These are phyloP conservation scores for Tillandsia fasciculata DNA, from an alignment of 176 grass and related monocot species.

Conservation along the genomic window DNA sequence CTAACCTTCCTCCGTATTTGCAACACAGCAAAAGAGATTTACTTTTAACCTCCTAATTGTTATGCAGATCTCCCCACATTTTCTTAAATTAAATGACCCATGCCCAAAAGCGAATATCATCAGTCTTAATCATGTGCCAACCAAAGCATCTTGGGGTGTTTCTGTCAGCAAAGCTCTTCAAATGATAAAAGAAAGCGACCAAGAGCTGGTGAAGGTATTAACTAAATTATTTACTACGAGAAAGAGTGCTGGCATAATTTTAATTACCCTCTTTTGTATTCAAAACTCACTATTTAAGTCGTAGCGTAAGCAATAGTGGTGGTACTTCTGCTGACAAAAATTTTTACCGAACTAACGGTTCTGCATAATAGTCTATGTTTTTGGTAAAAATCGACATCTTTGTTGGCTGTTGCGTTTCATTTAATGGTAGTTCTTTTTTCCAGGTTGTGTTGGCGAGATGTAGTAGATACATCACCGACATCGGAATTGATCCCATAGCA, in stretches of 20 bases:
- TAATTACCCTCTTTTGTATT: not conserved
- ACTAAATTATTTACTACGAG: not conserved
- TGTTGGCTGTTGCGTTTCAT: slow-evolving; percentile 1
- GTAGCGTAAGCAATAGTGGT: too few relatives aligned
- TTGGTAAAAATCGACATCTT: too few relatives aligned
- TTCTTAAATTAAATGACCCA: slow-evolving; percentile 31
- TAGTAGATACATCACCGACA: slow-evolving; percentile 84
- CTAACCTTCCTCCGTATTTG: not conserved
- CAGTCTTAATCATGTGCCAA: slow-evolving; percentile 65
- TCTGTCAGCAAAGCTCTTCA: slow-evolving; percentile 80
- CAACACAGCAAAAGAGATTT: not conserved
- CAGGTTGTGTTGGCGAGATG: slow-evolving; percentile 91
- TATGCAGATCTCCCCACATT: slow-evolving; percentile 61
- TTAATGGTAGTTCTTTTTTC: slow-evolving; percentile 9
- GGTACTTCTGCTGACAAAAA: too few relatives aligned
- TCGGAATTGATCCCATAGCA: slow-evolving; percentile 57
- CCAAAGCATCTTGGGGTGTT: slow-evolving; percentile 72
- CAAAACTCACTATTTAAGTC: not conserved
- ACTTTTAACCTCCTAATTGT: slow-evolving; percentile 9
- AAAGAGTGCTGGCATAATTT: not conserved
- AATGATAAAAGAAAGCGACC: slow-evolving; percentile 66
- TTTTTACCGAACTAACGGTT: too few relatives aligned
- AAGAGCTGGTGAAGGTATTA: slow-evolving; percentile 71
- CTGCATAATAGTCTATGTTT: too few relatives aligned
- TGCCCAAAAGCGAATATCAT: slow-evolving; percentile 40